Percentiles rank a stretch among this genome's conserved stretches.
Conservation (phyloP, 176 grass and related monocot species). For the Aegilops bicornis region DNA sequence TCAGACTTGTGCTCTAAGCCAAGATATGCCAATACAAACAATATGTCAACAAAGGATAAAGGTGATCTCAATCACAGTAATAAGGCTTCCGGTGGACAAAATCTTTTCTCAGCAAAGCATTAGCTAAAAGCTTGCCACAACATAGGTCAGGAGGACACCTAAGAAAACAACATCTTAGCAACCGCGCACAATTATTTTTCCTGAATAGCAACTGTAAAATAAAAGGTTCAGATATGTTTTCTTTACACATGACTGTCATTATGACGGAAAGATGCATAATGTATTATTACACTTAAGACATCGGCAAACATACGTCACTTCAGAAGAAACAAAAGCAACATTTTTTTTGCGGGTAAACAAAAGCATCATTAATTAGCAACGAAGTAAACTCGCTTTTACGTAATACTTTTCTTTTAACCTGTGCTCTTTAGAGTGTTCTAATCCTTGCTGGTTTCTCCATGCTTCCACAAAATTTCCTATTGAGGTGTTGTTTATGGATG, state of each 20-base stretch:
- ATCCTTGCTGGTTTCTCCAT: neutral
- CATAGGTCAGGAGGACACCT: neutral
- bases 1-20: slow-evolving; percentile 34
- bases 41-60: slow-evolving; percentile 6
- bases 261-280: slow-evolving; percentile 4
- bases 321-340: slow-evolving; percentile 27
- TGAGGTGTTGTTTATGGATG: slow-evolving; percentile 12
- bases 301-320: neutral
- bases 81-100: slow-evolving; percentile 15
- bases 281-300: neutral
- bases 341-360: neutral
- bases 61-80: slow-evolving; percentile 17
- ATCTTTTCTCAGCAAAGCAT: neutral
- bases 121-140: slow-evolving; percentile 2
- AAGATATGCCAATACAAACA: slow-evolving; percentile 21
- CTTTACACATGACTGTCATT: slow-evolving; percentile 8
- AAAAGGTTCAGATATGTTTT: slow-evolving; percentile 16
- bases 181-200: neutral
- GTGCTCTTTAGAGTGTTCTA: neutral
- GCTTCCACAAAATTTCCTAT: neutral
- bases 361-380: slow-evolving; percentile 31
- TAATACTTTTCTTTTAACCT: neutral
- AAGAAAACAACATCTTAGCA: slow-evolving; percentile 27
- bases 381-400: slow-evolving; percentile 21
- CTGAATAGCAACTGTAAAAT: neutral